Evolutionary conservation across 1,139 yeast genomes (phyloP).

Genomic region (Hansenula sp.): DNA sequence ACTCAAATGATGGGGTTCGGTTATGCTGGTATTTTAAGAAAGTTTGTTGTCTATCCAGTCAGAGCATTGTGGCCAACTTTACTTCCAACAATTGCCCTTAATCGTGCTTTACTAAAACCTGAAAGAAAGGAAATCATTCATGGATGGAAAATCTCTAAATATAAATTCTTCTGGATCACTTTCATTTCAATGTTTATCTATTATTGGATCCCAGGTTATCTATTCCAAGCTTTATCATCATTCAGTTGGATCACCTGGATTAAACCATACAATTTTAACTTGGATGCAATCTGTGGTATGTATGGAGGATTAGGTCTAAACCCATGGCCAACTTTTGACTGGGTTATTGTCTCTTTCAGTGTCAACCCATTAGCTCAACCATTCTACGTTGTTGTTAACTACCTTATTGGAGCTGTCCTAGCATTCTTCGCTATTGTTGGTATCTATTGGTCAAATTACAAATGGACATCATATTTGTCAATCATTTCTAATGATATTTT

Average conservation of each 20-base stretch:
- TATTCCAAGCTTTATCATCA: slow-evolving; percentile 44
- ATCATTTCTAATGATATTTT: slow-evolving; percentile 30
- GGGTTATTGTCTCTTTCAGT: slow-evolving; percentile 45
- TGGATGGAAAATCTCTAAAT: slow-evolving; percentile 50
- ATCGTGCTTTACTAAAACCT: slow-evolving; percentile 42
- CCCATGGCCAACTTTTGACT: slow-evolving; percentile 50
- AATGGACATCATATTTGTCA: slow-evolving; percentile 50
- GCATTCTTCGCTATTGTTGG: slow-evolving; percentile 39
- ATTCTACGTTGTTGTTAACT: slow-evolving; percentile 49
- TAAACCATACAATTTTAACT: slow-evolving; percentile 45
- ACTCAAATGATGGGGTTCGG: slow-evolving; percentile 62
- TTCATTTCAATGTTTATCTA: slow-evolving; percentile 39
- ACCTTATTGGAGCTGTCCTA: slow-evolving; percentile 39
- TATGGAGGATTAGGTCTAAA: slow-evolving; percentile 46
- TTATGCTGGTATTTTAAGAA: slow-evolving; percentile 56
- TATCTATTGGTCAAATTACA: slow-evolving; percentile 44
- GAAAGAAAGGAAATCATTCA: slow-evolving; percentile 38
- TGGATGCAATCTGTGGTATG: slow-evolving; percentile 53
- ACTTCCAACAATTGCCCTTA: slow-evolving; percentile 53
- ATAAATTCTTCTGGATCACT: slow-evolving; percentile 37
- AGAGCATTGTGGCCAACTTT: slow-evolving; percentile 54
- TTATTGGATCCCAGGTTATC: slow-evolving; percentile 54
- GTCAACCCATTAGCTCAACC: slow-evolving; percentile 71
- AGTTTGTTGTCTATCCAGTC: slow-evolving; percentile 52
- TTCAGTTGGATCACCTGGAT: slow-evolving; percentile 70